Conservation (phyloP, 176 grass and related monocot species). For the Aegilops speltoides region DNA sequence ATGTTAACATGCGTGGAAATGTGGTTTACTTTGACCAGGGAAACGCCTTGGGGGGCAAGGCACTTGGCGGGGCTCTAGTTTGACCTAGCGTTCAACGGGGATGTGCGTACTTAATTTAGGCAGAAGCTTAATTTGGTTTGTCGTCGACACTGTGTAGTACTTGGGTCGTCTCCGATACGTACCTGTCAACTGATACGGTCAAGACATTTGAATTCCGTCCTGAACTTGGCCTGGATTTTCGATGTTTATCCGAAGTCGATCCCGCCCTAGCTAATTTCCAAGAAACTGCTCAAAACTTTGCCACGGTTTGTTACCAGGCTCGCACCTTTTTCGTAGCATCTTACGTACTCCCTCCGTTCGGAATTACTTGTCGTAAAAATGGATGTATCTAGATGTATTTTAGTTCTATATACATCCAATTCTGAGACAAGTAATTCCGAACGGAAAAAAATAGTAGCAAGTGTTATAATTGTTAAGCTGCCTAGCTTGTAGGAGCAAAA, state of each 20-base stretch:
- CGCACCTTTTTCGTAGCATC: neutral
- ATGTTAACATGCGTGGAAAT: neutral
- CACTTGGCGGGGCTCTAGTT: neutral
- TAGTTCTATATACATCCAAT: too few species aligned
- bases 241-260: constrained; percentile 8
- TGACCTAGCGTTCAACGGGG: neutral
- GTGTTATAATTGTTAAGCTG: too few species aligned
- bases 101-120: neutral
- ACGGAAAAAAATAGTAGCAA: too few species aligned
- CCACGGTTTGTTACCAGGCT: neutral
- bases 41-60: neutral
- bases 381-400: too few species aligned
- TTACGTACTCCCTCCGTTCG: neutral
- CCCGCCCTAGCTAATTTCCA: constrained; percentile 15
- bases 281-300: constrained; percentile 14
- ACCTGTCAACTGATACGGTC: neutral
- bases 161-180: neutral
- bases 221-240: neutral
- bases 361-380: too few species aligned
- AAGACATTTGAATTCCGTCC: constrained; percentile 3
- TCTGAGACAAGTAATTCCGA: too few species aligned
- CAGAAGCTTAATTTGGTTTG: neutral
- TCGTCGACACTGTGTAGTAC: neutral
- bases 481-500: neutral
- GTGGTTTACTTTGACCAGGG: neutral